phyloP scores from a whole-genome alignment of 2,329 filamentous ascomycete species.

The Xylariaceae sp. region DNA sequence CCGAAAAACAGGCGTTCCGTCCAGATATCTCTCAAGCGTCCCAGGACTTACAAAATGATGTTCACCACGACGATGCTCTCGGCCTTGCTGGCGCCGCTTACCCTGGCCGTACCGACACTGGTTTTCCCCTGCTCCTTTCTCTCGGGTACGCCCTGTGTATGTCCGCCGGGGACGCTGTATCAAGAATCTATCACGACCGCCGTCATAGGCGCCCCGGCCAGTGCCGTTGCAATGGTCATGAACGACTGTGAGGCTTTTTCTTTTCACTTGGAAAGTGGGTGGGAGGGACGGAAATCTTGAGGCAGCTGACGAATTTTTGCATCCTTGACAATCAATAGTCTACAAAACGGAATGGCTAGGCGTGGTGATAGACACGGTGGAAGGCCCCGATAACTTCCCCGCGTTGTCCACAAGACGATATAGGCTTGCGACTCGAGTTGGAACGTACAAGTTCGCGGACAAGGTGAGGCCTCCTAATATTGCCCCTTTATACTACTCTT shows the following conservation, averaged over 20 bases:
- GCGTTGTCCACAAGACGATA: no score
- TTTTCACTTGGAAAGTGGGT: no score
- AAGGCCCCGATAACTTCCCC: conserved; percentile 10
- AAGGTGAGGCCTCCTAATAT: no score
- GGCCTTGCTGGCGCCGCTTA: conserved; percentile 3
- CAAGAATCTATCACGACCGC: conserved; percentile 9
- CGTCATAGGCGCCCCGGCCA: conserved; percentile 9
- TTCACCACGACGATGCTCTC: conserved; percentile 1
- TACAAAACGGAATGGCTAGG: conserved; percentile 9
- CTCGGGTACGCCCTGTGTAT: conserved; percentile 13
- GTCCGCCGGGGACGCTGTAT: conserved; percentile 9
- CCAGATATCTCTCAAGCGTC: no score
- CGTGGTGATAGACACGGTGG: not conserved
- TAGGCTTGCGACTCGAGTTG: no score
- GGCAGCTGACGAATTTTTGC: not conserved
- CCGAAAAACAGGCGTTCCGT: no score
- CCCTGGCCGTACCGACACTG: not conserved
- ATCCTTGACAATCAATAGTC: no score
- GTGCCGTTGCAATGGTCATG: conserved; percentile 2
- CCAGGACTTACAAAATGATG: no score
- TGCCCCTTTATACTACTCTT: not conserved
- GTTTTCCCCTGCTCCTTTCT: conserved; percentile 8
- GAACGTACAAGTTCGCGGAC: no score
- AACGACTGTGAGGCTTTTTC: conserved; percentile 18
- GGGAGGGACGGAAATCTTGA: no score